Conservation (phyloP, 2,329 filamentous ascomycete species). For the Metarhizium humberi region DNA sequence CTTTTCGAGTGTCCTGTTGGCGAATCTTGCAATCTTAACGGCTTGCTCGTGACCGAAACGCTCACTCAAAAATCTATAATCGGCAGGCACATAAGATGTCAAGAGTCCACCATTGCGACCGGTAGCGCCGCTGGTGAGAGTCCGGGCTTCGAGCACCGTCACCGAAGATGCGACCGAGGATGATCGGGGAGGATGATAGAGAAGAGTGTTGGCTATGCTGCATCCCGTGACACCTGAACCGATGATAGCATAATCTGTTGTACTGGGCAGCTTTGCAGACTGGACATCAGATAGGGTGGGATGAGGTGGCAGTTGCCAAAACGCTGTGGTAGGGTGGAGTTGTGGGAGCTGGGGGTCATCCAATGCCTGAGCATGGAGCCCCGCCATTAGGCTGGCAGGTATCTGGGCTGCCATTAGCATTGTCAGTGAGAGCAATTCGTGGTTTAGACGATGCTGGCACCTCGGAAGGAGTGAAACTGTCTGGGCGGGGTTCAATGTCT, state of each 20-base stretch:
- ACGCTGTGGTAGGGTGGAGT: conserved; percentile 13
- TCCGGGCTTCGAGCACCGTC: conserved; percentile 18
- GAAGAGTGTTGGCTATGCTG: conserved; percentile 15
- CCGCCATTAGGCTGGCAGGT: neutral
- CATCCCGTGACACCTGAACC: conserved; percentile 22
- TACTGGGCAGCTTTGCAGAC: conserved; percentile 10
- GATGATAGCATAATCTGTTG: conserved; percentile 17
- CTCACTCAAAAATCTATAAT: conserved; percentile 22
- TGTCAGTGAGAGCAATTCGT: no score
- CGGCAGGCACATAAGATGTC: conserved; percentile 24
- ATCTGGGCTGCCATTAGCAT: conserved; percentile 1
- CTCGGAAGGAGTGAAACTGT: no score
- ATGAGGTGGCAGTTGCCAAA: conserved; percentile 18
- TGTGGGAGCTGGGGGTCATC: conserved; percentile 15
- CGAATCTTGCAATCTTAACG: conserved; percentile 31
- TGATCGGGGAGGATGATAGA: conserved; percentile 14
- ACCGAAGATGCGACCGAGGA: conserved; percentile 3
- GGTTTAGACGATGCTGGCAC: no score
- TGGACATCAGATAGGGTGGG: conserved; percentile 13
- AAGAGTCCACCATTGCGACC: conserved; percentile 21
- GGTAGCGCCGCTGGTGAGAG: conserved; percentile 19
- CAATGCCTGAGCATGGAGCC: conserved; percentile 2
- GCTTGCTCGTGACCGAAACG: conserved; percentile 25
- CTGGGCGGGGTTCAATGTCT: no score
- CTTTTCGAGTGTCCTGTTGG: conserved; percentile 25